These are phyloP conservation scores for Aaosphaeria arxii DNA, from an alignment of 2,329 filamentous ascomycete genomes.

Conservation along the genomic window DNA sequence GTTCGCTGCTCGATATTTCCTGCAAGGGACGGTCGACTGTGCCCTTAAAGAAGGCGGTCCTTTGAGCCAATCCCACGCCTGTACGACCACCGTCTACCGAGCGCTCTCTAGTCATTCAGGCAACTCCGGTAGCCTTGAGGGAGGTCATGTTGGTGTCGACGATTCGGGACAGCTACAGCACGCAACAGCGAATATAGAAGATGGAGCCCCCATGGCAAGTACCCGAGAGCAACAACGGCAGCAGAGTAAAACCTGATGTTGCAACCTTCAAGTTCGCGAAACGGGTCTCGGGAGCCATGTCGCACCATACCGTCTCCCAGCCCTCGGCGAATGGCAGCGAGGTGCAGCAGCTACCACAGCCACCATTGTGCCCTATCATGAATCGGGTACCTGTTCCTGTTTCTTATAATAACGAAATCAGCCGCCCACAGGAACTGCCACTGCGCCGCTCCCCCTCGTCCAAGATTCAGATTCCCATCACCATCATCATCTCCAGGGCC, in stretches of 20 bases:
- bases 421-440: background rate
- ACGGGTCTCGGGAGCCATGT: constrained; percentile 24
- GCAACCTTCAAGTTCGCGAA: constrained; percentile 9
- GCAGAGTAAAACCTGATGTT: background rate
- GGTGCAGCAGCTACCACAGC: constrained; percentile 7
- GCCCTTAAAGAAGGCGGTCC: no score
- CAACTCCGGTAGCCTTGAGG: no score
- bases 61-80: no score
- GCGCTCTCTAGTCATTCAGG: no score
- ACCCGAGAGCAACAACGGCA: background rate
- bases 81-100: no score
- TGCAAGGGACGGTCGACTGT: no score
- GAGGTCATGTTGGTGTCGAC: no score
- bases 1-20: no score
- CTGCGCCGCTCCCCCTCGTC: background rate
- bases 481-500: no score
- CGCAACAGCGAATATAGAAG: constrained; percentile 1
- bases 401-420: background rate
- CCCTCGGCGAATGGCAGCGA: constrained; percentile 6
- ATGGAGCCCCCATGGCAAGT: background rate
- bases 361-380: no score
- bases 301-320: constrained; percentile 28
- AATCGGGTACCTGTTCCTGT: no score
- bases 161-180: no score
- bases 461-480: background rate